Evolutionary conservation across 2,329 filamentous ascomycete genomes (phyloP).

Genomic region (Westerdykella aurantiaca): DNA sequence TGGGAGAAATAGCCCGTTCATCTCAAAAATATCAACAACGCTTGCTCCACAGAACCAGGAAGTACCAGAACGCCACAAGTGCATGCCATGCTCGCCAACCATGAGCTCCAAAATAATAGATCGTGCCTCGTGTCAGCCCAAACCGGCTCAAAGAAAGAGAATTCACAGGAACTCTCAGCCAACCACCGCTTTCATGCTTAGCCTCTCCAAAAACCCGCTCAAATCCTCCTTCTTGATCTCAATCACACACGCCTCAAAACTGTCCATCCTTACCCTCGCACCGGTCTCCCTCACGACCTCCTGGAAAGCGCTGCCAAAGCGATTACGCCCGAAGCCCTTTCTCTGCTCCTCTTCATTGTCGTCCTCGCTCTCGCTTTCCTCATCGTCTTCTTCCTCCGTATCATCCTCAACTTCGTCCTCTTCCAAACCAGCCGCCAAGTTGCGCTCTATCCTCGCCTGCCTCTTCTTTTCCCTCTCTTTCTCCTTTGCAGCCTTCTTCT

Average conservation of each 20-base stretch:
- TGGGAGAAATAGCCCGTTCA: too few species aligned
- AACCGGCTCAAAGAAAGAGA: too few species aligned
- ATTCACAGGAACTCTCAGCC: constrained; percentile 29
- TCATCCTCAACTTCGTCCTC: constrained; percentile 54
- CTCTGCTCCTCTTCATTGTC: constrained; percentile 52
- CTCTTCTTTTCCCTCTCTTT: constrained; percentile 58
- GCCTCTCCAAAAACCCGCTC: constrained; percentile 77
- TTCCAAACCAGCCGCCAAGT: constrained; percentile 56
- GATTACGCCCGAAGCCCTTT: constrained; percentile 71
- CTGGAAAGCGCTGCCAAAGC: constrained; percentile 92
- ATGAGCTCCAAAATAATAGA: neutral
- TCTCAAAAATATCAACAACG: too few species aligned
- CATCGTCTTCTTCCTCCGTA: constrained; percentile 48
- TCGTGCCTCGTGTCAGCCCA: neutral
- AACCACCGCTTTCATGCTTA: constrained; percentile 86
- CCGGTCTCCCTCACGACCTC: constrained; percentile 90
- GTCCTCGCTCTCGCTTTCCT: constrained; percentile 48
- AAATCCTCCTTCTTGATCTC: constrained; percentile 97
- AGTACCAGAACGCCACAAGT: neutral
- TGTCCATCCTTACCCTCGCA: constrained; percentile 84
- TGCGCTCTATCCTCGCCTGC: constrained; percentile 36
- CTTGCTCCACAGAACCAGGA: neutral
- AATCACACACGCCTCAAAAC: constrained; percentile 94
- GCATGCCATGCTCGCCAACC: neutral
- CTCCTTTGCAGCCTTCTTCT: constrained; percentile 47